Base-by-base conservation (phyloP, 305 asterid species). In the Ajuga reptans region DNA sequence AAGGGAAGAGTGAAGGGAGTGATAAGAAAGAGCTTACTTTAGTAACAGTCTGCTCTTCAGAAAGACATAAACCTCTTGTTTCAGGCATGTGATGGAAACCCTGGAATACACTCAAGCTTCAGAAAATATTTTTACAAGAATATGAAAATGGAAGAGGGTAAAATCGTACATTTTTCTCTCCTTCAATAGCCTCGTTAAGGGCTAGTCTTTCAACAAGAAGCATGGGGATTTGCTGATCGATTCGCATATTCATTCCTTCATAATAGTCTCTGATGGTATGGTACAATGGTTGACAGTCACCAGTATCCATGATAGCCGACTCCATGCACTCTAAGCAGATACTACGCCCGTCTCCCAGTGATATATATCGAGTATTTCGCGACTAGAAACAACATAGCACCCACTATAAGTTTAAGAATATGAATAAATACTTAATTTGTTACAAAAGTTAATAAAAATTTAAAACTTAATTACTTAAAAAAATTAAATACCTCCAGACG, bases 41-140 rank as follows among this genome's bases (percentile, higher is more conserved):
- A 59, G 92, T 79, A 64, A 90, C 95, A 3, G 95, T 89, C 81
- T 90, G 96, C 87, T 93, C 98, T 77, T 93, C 98, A 1, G 98
- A 90, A 67, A 93, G 86, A 81, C 98, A 93, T 64, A 93, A 76
- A 18, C 98, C 97, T 81, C 97, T 80, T 9, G 98, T 93, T 78
- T 90, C 98, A 12, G 98, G 98, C 95, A 87, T 84, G 86, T 93
- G 97, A 85, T 89, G 96, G 70, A 87, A 80, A 47, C 97, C 98
- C 98, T 92, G 87, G 4, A 41, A 46, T 14, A 29, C 15, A 6
- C 14, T 15, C 5, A 15, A 8, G 15, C 29, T 37, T 81, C 56
- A 63, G 67, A 56, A 54, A 14, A 67, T 21, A 64, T 61, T 45
- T 53, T 41, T 8, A 6, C 46, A 33, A 45, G 17, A 34, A 52